Base-by-base conservation (phyloP, 768 basidiomycete species). In the Lyophyllum atratum region DNA sequence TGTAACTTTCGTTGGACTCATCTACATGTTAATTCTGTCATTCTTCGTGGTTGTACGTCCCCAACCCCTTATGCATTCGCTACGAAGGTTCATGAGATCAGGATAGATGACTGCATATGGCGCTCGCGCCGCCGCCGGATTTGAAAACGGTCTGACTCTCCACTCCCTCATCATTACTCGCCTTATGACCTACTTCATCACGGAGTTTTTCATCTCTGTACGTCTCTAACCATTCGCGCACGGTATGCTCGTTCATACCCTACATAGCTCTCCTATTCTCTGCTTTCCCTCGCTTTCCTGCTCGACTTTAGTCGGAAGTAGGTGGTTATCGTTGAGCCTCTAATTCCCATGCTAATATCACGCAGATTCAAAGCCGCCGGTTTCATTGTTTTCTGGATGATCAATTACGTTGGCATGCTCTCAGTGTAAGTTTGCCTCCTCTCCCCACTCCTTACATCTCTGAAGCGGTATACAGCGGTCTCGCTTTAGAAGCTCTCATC, bases 401-500 rank as follows among this genome's bases (percentile, higher is more conserved):
- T 40, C 55, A 22, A 45, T 9, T 26, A 49, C n/a, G 45, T 15
- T 49, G 19, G 19, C 1, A 17, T 54, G 24, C 10, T 49, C 4
- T 76, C 86, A 0, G 74, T 86, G 85, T 80, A 70, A 34, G 81
- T 73, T 17, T 2, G 25, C 7, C 44, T 19, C 21, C 25, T 26
- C 17, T 14, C n/a, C n/a, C n/a, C n/a, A n/a, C n/a, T n/a, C n/a
- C n/a, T 14, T 26, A 49, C 49, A 10, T 33, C 5, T 34, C 28
- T 48, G 24, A 21, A 7, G 15, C 15, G 29, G 11, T 11, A 5
- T 37, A 8, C 48, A 87, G 85, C 48, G 87, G 88, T 1, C 71
- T 89, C 1, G 86, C 85, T 1, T 62, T 89, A 5, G 88, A 90
- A 64, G 70, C 85, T 3, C 69, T 87, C 67, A 72, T 87, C 47